Evolutionary conservation across 371 early-diverging fungal genomes (phyloP), one percentile per base, ranked within the genome.

Genomic region (Lichtheimia ornata): DNA sequence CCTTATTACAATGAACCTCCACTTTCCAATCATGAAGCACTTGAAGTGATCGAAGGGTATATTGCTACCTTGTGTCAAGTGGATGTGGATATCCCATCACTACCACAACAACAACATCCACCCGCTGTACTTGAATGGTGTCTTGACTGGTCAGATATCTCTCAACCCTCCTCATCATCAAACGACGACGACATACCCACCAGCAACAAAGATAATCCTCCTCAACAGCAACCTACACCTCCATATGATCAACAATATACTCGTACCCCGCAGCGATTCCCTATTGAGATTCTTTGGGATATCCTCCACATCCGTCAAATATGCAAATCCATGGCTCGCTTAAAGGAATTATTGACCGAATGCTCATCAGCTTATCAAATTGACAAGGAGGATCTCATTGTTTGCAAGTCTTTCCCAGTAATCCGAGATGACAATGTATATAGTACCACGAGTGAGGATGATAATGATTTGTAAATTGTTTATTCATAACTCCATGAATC

Each of bases 1-100:
- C 82, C 82, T 6, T 73, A 62, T 30, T 72, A 67, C 53, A 45
- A 68, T n/a, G 66, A 59, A 18, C 61, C 65, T 20, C 59, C 64
- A 0, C 30, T 64, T 17, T 15, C 71, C 1, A 58, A 64, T n/a
- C 49, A 60, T 0, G 43, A 66, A 15, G 58, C 64, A 5, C 20
- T 65, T 3, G 17, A 64, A 22, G 71, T 68, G 40, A 30, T 82
- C 0, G 58, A 69, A 12, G 6, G 28, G 14, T 72, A 56, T 27
- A 64, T 73, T 45, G 58, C 62, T 28, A 35, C n/a, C 0, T 44
- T 73, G 0, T 74, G 78, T 45, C 58, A 53, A 41, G 60, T 66
- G 0, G 67, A 71, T 35, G 35, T 35, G 35, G 35, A 35, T 0
- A 9, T 11, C 9, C 35, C 35, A 35, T 11, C 35, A 20, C 24